Evolutionary conservation across 768 basidiomycete genomes (phyloP), one percentile per base, ranked within the genome.

Genomic region (Rhodosporidiobolus odoratus): DNA sequence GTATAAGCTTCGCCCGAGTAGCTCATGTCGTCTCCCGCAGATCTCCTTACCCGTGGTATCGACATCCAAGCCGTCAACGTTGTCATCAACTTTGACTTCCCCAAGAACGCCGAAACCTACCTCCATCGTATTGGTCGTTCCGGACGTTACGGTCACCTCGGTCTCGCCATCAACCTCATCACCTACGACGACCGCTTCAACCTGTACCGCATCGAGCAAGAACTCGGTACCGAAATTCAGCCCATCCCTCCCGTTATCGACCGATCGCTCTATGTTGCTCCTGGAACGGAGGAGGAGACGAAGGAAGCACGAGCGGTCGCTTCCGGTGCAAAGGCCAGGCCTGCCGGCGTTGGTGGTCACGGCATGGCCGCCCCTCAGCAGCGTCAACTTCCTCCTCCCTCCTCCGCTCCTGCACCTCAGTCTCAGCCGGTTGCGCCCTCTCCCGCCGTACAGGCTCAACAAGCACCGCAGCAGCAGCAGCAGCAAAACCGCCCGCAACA

Each of bases 51-150:
- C 32, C 91, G 95, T 75, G 95, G 95, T 82, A 99, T 99, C 80
- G 95, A 99, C 81, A 99, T 99, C 79, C 96, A 97, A 82, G 96
- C 95, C 68, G 95, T 99, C 72, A 99, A 99, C 81, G 96, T 98
- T 79, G 95, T 99, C 78, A 97, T 99, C 85, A 98, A 97, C 82
- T 99, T 99, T 78, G 95, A 99, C 80, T 96, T 98, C 81, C 95
- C 95, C 70, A 96, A 97, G 85, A 97, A 94, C 80, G 91, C 92
- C 70, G 96, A 99, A 81, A 97, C 95, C 5, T 99, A 99, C 81
- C 87, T 99, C 30, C 95, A 99, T 80, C 89, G 95, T 74, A 98
- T 98, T 78, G 95, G 96, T 78, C 92, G 95, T 71, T 94, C 92
- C 5, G 96, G 95, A 65, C 90, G 95, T 61, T 99, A 96, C 78